These are phyloP conservation scores for Neurospora sp. DNA, from an alignment of 2,329 filamentous ascomycete genomes.

Conservation along the genomic window DNA sequence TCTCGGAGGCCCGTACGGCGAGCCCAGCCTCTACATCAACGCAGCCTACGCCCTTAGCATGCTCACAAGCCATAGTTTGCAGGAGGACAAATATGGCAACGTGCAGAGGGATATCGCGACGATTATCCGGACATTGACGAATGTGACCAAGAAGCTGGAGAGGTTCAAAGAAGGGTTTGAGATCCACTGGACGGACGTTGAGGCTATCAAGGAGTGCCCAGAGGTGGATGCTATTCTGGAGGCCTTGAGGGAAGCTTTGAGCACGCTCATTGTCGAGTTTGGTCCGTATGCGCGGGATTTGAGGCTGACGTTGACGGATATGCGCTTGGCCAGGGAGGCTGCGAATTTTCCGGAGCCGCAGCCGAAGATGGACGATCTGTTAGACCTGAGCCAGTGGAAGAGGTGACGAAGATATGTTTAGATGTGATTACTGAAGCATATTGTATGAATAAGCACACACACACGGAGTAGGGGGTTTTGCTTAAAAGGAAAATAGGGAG, in stretches of 20 bases:
- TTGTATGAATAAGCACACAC: neutral
- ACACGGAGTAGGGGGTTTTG: neutral
- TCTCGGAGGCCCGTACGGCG: slow-evolving; percentile 63
- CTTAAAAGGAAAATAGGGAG: neutral
- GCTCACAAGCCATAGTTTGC: slow-evolving; percentile 62
- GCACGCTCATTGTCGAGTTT: slow-evolving; percentile 59
- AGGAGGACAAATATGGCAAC: slow-evolving; percentile 74
- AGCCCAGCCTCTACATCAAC: slow-evolving; percentile 58
- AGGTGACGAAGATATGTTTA: slow-evolving; percentile 24
- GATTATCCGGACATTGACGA: slow-evolving; percentile 64
- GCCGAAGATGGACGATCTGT: slow-evolving; percentile 1
- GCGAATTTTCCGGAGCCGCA: slow-evolving; percentile 22
- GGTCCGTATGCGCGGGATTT: slow-evolving; percentile 63
- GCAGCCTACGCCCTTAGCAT: slow-evolving; percentile 59
- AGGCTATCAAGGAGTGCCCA: slow-evolving; percentile 40
- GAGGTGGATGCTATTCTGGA: slow-evolving; percentile 64
- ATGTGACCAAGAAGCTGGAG: slow-evolving; percentile 59
- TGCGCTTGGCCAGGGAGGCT: slow-evolving; percentile 64
- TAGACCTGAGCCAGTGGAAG: slow-evolving; percentile 9
- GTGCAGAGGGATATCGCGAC: slow-evolving; percentile 72
- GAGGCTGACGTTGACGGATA: slow-evolving; percentile 58
- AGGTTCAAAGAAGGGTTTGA: slow-evolving; percentile 48
- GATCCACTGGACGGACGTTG: slow-evolving; percentile 71
- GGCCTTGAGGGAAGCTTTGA: slow-evolving; percentile 54
- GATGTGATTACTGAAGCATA: neutral